Evolutionary conservation across 2,329 filamentous ascomycete species (phyloP), one percentile per base, ranked within the genome.

Genomic region (Knufia fluminis): DNA sequence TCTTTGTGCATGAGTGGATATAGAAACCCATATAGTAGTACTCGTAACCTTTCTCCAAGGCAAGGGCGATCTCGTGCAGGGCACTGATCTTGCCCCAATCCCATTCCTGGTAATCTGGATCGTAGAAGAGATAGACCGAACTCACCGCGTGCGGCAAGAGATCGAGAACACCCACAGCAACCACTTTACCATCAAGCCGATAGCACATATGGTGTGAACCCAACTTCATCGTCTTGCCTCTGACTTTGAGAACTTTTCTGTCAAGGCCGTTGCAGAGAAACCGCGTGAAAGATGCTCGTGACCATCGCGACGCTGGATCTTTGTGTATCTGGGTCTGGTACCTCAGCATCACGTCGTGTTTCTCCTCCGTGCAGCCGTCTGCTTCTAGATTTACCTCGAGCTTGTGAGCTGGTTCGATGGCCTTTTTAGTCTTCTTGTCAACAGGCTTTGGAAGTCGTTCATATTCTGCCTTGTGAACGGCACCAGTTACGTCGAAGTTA

Each of bases 21-120:
- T 83, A 83, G 63, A 73, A 82, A 10, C 79, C 80, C 80, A 83
- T 82, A 64, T 82, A 82, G 61, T 83, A 83, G 62, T 76, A 80
- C 48, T 72, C 60, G 55, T 82, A 81, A 0, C 65, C 67, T 3
- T 66, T 71, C 57, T 82, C 77, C 1, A 73, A 54, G 0, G 78
- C 69, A 22, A 83, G 66, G 1, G 72, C 70, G 22, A 79, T 74
- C 60, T 83, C 80, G 47, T 77, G 68, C 57, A 83, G 62, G 3
- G 79, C 80, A 54, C 76, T 79, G 43, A 82, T 61, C 60, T 83
- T 83, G 3, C 80, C 80, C 57, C 82, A 77, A 49, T 77, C 76
- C 72, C 73, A 82, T 42, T 75, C 68, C 54, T 76, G 75, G 57
- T 77, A 78, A 50, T 79, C 76, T 8, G 72, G 73, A 57, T 82